Evolutionary conservation across 83 land plant species (phyloP), one percentile per base, ranked within the genome.

Genomic region (Diphasiastrum complanatum): DNA sequence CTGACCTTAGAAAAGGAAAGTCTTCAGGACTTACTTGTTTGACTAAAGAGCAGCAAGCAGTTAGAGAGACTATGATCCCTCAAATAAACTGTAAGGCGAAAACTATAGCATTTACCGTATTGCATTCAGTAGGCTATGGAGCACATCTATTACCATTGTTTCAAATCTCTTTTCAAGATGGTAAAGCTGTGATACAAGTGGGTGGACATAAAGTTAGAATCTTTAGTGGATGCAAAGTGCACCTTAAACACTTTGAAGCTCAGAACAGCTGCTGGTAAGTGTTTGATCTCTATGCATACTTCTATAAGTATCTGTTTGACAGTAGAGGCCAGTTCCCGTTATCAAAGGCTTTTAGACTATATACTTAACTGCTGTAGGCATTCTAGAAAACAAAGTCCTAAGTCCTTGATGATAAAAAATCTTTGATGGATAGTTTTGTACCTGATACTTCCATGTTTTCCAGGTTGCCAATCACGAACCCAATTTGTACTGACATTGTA

Each of bases 221-320:
- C 5, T 25, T 54, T 54, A 33, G 34, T 54, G 33, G 58, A 26
- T 25, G 33, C 16, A 25, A 14, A 25, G 10, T 28, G n/a, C 6
- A 18, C 29, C 24, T 30, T 30, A 33, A 54, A 25, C 33, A 54
- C 33, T 54, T 18, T 25, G 58, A 54, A 33, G 58, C 58, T 18
- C 58, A 54, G 29, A 54, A 6, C n/a, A 54, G 58, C n/a, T 26
- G 33, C 4, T 54, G 58, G 58, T 54, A 28, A 54, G 4, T 54
- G n/a, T n/a, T n/a, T n/a, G n/a, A n/a, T n/a, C n/a, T n/a, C n/a
- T n/a, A n/a, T n/a, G n/a, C n/a, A n/a, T n/a, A n/a, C n/a, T n/a
- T n/a, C n/a, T n/a, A n/a, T n/a, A n/a, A n/a, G n/a, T n/a, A n/a
- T n/a, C n/a, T n/a, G n/a, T n/a, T n/a, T n/a, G n/a, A n/a, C n/a